A percentile compares a stretch with the other conserved stretches of the same genome.
phyloP scores from a whole-genome alignment of 257 asterid species.

The Solanum sitiens region DNA sequence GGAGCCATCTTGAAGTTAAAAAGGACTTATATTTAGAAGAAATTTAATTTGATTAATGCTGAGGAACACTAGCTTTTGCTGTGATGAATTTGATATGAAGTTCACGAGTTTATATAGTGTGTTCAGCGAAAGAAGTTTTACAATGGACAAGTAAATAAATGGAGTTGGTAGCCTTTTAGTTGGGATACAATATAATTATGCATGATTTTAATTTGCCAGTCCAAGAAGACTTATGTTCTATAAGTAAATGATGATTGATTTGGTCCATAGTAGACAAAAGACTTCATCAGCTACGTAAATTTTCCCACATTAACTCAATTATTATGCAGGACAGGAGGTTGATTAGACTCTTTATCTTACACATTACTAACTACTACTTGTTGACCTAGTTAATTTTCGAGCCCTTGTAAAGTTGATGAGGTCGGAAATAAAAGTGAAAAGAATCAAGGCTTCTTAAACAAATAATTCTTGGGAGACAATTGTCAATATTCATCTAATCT shows the following conservation, averaged over 20 bases:
- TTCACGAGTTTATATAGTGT: conserved; percentile 24
- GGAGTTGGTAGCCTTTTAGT: conserved; percentile 53
- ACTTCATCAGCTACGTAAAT: background rate
- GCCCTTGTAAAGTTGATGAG: background rate
- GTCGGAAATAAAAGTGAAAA: background rate
- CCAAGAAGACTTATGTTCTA: background rate
- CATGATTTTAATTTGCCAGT: background rate
- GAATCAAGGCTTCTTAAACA: background rate
- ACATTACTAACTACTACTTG: background rate
- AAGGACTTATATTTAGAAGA: background rate
- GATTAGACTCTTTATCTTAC: background rate
- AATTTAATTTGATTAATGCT: background rate
- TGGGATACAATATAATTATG: conserved; percentile 1
- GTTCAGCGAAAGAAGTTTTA: background rate
- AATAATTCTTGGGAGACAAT: background rate
- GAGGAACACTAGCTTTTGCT: conserved; percentile 3
- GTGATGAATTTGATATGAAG: conserved; percentile 11
- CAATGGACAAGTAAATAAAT: background rate
- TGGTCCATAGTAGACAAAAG: background rate
- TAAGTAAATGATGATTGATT: background rate
- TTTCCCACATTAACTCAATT: background rate
- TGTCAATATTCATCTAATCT: background rate
- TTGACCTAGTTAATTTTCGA: background rate
- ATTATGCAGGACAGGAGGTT: background rate
- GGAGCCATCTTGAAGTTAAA: conserved; percentile 19